A percentile compares a stretch with the other conserved stretches of the same genome.
Conservation (phyloP, 352 stramenopile species). For the Phytophthora hybrid region DNA sequence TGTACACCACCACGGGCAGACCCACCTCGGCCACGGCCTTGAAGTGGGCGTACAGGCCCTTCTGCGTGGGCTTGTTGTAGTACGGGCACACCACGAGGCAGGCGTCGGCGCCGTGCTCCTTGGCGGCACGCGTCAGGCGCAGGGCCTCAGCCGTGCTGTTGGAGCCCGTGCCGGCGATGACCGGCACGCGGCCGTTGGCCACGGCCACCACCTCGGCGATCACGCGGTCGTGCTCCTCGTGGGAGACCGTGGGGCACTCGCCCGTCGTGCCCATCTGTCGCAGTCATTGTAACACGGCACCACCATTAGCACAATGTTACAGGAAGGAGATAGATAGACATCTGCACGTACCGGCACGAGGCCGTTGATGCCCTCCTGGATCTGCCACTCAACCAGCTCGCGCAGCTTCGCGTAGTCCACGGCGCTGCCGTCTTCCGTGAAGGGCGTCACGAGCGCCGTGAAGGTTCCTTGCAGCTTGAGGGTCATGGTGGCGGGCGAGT, state of each 20-base stretch:
- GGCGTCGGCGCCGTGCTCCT: conserved; percentile 94
- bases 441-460: conserved; percentile 97
- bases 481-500: conserved; percentile 39
- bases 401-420: conserved; percentile 96
- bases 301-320: conserved; percentile 1
- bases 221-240: conserved; percentile 96
- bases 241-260: conserved; percentile 95
- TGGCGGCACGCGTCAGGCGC: conserved; percentile 88
- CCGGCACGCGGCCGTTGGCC: conserved; percentile 84
- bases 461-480: conserved; percentile 84
- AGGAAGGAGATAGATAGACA: not conserved
- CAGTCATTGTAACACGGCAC: conserved; percentile 10
- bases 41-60: conserved; percentile 96
- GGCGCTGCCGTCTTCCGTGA: conserved; percentile 89
- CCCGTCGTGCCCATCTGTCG: conserved; percentile 95
- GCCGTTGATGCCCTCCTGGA: conserved; percentile 95
- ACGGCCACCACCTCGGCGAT: conserved; percentile 92
- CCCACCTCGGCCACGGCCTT: conserved; percentile 88
- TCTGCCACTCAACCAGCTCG: conserved; percentile 93
- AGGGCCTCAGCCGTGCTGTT: conserved; percentile 92
- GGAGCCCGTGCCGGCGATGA: conserved; percentile 96
- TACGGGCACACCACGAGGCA: conserved; percentile 97
- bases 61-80: conserved; percentile 99
- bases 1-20: conserved; percentile 97
- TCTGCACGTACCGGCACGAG: conserved; percentile 89